Evolutionary conservation across 2,329 filamentous ascomycete species (phyloP).

Genomic region (Aspergillus piperis): DNA sequence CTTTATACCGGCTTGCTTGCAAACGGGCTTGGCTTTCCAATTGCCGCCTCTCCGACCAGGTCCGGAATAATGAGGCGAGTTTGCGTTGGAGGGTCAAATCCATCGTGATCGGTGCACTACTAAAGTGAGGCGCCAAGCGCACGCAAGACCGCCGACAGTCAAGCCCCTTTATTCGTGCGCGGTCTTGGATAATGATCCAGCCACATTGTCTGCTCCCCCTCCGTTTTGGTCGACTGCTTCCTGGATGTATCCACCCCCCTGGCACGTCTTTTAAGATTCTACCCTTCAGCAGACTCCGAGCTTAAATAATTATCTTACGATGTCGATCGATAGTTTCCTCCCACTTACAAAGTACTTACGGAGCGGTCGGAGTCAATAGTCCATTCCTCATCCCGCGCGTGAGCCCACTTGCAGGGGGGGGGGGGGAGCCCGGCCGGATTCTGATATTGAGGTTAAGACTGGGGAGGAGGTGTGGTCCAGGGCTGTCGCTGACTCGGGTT

Average conservation of each 20-base stretch:
- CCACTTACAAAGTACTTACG: not conserved
- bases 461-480: not conserved
- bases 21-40: constrained; percentile 16
- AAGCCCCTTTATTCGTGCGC: constrained; percentile 16
- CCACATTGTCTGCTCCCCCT: constrained; percentile 10
- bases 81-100: constrained; percentile 16
- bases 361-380: constrained; percentile 4
- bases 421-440: not conserved
- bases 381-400: not conserved
- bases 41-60: constrained; percentile 8
- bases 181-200: constrained; percentile 4
- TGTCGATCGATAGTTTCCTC: not conserved
- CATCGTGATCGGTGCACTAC: constrained; percentile 14
- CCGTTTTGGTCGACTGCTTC: not conserved
- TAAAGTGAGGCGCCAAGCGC: constrained; percentile 28
- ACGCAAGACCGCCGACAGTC: constrained; percentile 8
- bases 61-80: constrained; percentile 27
- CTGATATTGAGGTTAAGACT: constrained; percentile 1
- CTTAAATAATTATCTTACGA: constrained; percentile 11
- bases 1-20: constrained; percentile 13
- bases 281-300: constrained; percentile 5
- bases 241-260: not conserved
- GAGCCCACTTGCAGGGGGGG: constrained; percentile 4
- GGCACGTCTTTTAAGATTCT: not conserved
- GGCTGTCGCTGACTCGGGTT: constrained; percentile 9